A percentile compares a stretch with the other conserved stretches of the same genome.
Conservation (phyloP, 1,139 yeast genomes). For the Candida labiduridarum region DNA sequence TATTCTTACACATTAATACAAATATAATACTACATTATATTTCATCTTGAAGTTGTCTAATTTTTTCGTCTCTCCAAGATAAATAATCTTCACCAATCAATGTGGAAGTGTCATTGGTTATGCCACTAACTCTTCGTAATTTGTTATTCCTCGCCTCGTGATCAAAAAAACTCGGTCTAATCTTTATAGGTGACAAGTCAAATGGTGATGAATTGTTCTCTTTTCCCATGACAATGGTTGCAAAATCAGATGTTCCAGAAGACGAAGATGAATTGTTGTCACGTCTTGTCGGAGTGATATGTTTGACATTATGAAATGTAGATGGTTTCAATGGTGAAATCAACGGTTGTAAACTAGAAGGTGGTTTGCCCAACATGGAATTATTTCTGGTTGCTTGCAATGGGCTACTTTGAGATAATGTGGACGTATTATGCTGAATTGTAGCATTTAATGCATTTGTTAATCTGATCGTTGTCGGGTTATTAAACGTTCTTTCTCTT, state of each 20-base stretch:
- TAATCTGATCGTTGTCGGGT: conserved; percentile 21
- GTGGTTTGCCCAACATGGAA: conserved; percentile 16
- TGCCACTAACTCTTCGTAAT: conserved; percentile 21
- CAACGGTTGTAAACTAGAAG: conserved; percentile 30
- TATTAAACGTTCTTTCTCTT: conserved; percentile 13
- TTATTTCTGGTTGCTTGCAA: conserved; percentile 15
- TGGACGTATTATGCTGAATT: conserved; percentile 15
- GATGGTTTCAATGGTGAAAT: conserved; percentile 27
- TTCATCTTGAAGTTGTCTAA: conserved; percentile 31
- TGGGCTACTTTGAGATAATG: conserved; percentile 22
- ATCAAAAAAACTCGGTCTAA: conserved; percentile 8
- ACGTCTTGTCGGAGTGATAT: not conserved
- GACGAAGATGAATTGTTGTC: too few relatives aligned
- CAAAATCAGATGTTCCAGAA: not conserved
- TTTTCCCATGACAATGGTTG: conserved; percentile 12
- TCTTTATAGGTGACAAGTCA: conserved; percentile 15
- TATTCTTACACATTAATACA: conserved; percentile 8
- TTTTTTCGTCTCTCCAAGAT: conserved; percentile 43
- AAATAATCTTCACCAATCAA: conserved; percentile 46
- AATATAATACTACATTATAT: conserved; percentile 8
- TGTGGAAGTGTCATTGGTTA: conserved; percentile 40
- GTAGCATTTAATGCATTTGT: conserved; percentile 23
- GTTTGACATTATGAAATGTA: not conserved
- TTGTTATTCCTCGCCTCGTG: not conserved
- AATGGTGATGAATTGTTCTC: conserved; percentile 17